phyloP scores from a whole-genome alignment of 1,284 basidiomycete genomes.

The Microbotryum saponariae region DNA sequence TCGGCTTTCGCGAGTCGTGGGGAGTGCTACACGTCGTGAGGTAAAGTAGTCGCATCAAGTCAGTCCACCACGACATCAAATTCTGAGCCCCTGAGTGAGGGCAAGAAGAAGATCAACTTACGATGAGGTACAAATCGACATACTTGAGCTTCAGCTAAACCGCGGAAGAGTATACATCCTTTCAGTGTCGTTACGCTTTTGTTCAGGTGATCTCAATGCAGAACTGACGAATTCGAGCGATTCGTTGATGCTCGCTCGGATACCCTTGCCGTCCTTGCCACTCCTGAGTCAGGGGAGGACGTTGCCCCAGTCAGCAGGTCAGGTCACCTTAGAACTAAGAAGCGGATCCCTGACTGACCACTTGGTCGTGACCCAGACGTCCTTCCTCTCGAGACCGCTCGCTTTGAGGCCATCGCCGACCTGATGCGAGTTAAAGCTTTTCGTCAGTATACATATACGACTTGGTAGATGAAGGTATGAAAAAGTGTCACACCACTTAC shows the following conservation, averaged over 20 bases:
- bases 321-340: neutral
- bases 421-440: slow-evolving; percentile 11
- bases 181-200: neutral
- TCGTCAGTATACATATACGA: neutral
- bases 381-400: slow-evolving; percentile 7
- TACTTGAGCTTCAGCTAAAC: slow-evolving; percentile 55
- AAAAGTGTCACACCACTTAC: too few species aligned
- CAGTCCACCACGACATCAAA: too few species aligned
- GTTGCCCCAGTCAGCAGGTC: neutral
- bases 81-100: too few species aligned
- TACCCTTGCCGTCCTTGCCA: slow-evolving; percentile 46
- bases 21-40: neutral
- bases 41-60: neutral
- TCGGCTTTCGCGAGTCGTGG: slow-evolving; percentile 45
- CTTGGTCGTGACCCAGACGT: slow-evolving; percentile 23
- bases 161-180: neutral
- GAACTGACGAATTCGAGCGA: slow-evolving; percentile 47
- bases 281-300: neutral
- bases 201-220: too few species aligned
- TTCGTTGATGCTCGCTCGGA: slow-evolving; percentile 52
- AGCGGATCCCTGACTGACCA: neutral
- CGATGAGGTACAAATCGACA: slow-evolving; percentile 62
- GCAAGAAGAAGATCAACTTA: neutral
- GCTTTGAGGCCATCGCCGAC: slow-evolving; percentile 19
- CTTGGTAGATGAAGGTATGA: too few species aligned